Base-by-base conservation (phyloP, 768 basidiomycete genomes). In the Rubroboletus satanas region DNA sequence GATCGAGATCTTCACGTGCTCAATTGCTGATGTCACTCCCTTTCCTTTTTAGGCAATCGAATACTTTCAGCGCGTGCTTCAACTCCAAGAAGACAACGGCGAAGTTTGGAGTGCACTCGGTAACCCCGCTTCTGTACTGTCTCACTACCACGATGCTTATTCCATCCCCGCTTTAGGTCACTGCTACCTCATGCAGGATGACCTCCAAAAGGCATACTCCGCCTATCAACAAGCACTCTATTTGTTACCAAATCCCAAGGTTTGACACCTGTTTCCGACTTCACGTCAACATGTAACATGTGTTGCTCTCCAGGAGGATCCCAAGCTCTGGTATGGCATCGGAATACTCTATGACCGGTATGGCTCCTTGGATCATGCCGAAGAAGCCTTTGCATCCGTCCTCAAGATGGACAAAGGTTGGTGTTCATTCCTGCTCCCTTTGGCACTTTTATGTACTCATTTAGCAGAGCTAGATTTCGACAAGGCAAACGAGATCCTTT, bases 321-420 rank as follows among this genome's bases (percentile, higher is more conserved):
- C 96, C 5, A 98, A 98, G 68, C 79, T 99, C 9, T 99, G 97
- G 97, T 99, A 98, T 69, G 97, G 97, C 35, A 98, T 99, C 68
- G 97, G 97, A 33, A 98, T 98, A 54, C 84, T 98, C 33, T 98
- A 99, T 66, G 97, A 99, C 77, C 88, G 97, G 31, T 99, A 98
- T 65, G 97, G 97, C 15, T 95, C 93, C 49, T 79, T 99, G 68
- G 96, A 99, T 74, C 97, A 98, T 63, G 97, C 97, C 61, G 97
- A 99, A 73, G 97, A 98, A 70, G 97, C 97, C 0, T 99, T 99
- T 65, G 87, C 93, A 0, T 94, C 91, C 12, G 96, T 98, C 26
- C 83, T 99, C 39, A 80, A 88, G 60, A 98, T 98, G 94, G 95
- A 98, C 74, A 90, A 92, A 73, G 90, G 96, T 97, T 68, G 70